Percentiles rank a stretch among this genome's conserved stretches.
Evolutionary conservation across 2,329 filamentous ascomycete genomes (phyloP).

Genomic region (Neofusicoccum sp.): DNA sequence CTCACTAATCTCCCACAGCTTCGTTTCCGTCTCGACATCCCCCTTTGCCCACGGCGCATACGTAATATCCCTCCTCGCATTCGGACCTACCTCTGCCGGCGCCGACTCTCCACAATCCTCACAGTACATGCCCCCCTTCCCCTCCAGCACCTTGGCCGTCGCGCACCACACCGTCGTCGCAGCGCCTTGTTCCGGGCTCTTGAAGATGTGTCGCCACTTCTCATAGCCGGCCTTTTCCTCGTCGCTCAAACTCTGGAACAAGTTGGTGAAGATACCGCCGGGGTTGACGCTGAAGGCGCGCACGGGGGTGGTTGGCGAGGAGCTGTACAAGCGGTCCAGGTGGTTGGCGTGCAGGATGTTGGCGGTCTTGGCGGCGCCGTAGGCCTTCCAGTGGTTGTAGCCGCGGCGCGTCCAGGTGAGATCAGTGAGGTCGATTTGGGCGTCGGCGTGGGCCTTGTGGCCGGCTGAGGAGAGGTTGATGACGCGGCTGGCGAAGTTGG

Average conservation of each 20-base stretch:
- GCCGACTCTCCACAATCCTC: not conserved
- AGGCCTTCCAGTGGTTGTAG: conserved; percentile 19
- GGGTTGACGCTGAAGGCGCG: conserved; percentile 31
- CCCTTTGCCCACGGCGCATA: conserved; percentile 7
- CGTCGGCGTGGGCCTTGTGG: conserved; percentile 31
- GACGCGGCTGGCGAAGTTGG: conserved; percentile 47
- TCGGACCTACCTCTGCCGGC: not conserved
- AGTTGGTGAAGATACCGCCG: conserved; percentile 27
- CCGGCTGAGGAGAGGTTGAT: conserved; percentile 46
- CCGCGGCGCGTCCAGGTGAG: not conserved
- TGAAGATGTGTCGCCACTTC: conserved; percentile 28
- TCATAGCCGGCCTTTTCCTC: not conserved
- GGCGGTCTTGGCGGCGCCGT: conserved; percentile 27
- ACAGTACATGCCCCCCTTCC: conserved; percentile 37
- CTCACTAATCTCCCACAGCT: conserved; percentile 6
- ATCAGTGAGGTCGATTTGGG: not conserved
- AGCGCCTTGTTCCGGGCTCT: conserved; percentile 30
- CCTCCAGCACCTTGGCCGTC: conserved; percentile 40
- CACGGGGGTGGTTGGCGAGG: not conserved
- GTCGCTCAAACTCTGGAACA: conserved; percentile 18
- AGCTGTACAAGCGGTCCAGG: conserved; percentile 21
- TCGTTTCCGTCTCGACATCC: not conserved
- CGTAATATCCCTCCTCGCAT: not conserved
- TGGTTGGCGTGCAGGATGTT: conserved; percentile 29
- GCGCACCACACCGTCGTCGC: conserved; percentile 33